Conservation (phyloP, 345 rosid genomes). For the Laguncularia racemosa region DNA sequence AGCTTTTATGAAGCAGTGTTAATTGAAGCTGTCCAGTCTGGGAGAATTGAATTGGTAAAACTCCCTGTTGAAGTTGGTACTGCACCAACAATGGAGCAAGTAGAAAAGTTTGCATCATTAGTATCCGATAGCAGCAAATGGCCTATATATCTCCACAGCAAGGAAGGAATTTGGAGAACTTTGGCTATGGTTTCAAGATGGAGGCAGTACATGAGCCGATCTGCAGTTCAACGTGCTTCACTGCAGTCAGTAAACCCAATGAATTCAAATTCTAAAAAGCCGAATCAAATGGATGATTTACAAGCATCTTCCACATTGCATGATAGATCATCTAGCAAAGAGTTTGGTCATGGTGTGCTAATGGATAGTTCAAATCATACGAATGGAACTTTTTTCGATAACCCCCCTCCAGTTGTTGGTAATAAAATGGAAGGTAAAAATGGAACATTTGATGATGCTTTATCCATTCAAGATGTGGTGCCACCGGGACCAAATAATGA, state of each 20-base stretch:
- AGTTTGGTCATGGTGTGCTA: conserved; percentile 17
- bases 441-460: conserved; percentile 18
- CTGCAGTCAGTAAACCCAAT: conserved; percentile 9
- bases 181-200: conserved; percentile 91
- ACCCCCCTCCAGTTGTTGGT: conserved; percentile 15
- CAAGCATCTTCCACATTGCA: conserved; percentile 15
- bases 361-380: conserved; percentile 21
- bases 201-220: conserved; percentile 80
- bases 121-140: conserved; percentile 63
- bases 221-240: conserved; percentile 17
- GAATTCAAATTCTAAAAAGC: conserved; percentile 13
- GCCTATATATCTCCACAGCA: conserved; percentile 89
- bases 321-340: conserved; percentile 25
- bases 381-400: conserved; percentile 25
- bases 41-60: conserved; percentile 55
- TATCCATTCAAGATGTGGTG: conserved; percentile 21
- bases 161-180: conserved; percentile 88
- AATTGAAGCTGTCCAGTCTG: conserved; percentile 47
- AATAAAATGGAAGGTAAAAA: conserved; percentile 16
- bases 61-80: conserved; percentile 77
- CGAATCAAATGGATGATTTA: conserved; percentile 14
- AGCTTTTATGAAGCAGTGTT: conserved; percentile 61
- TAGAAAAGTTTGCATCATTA: conserved; percentile 78
- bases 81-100: conserved; percentile 88
- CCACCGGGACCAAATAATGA: conserved; percentile 21